Evolutionary conservation across 2,329 filamentous ascomycete genomes (phyloP).

Genomic region (Paecilomyces dactylethromorphus): DNA sequence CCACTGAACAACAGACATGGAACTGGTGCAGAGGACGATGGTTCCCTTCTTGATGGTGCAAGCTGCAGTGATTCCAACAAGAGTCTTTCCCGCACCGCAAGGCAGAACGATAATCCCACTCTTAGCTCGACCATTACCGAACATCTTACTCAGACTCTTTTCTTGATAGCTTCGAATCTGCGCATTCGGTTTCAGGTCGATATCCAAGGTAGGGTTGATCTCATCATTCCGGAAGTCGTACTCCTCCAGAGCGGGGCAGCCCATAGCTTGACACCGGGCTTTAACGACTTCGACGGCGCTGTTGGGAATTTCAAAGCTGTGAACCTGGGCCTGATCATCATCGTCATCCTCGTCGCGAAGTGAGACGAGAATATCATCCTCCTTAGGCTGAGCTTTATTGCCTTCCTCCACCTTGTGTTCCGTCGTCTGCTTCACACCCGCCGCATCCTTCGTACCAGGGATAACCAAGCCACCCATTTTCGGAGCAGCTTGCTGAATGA

Average conservation of each 20-base stretch:
- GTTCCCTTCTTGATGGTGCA: slow-evolving; percentile 97
- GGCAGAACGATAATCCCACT: slow-evolving; percentile 96
- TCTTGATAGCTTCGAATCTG: slow-evolving; percentile 94
- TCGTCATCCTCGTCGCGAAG: slow-evolving; percentile 69
- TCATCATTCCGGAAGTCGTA: slow-evolving; percentile 95
- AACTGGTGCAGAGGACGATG: slow-evolving; percentile 91
- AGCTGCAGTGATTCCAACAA: slow-evolving; percentile 96
- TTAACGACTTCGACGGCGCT: slow-evolving; percentile 78
- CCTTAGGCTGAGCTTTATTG: slow-evolving; percentile 43
- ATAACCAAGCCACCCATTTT: slow-evolving; percentile 86
- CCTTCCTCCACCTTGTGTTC: slow-evolving; percentile 25
- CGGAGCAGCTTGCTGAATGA: slow-evolving; percentile 74
- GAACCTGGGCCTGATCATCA: slow-evolving; percentile 80
- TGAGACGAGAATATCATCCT: slow-evolving; percentile 64
- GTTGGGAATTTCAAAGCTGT: slow-evolving; percentile 86
- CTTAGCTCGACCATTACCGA: slow-evolving; percentile 93
- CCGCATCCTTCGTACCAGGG: slow-evolving; percentile 88
- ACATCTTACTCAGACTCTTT: slow-evolving; percentile 98
- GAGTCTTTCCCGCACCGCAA: slow-evolving; percentile 92
- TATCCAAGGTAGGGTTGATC: slow-evolving; percentile 83
- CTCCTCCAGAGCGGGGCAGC: slow-evolving; percentile 84
- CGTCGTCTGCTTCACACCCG: slow-evolving; percentile 70
- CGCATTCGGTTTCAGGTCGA: slow-evolving; percentile 81
- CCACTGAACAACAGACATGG: slow-evolving; percentile 98
- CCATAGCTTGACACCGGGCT: slow-evolving; percentile 80